Evolutionary conservation across 2,329 filamentous ascomycete species (phyloP).

Genomic region (Fusarium globosum): DNA sequence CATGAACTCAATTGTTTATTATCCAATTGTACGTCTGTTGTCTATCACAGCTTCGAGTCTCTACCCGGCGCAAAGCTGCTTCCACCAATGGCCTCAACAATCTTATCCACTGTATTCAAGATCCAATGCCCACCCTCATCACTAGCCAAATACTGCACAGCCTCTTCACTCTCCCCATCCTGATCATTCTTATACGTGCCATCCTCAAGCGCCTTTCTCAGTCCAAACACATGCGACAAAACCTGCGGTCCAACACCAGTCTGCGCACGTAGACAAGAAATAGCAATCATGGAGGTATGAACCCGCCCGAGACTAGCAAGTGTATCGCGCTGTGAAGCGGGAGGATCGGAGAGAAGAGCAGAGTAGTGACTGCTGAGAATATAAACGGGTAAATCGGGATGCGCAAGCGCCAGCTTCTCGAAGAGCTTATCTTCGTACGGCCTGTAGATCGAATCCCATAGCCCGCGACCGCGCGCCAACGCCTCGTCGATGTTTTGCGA

Average conservation of each 20-base stretch:
- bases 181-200: constrained; percentile 60
- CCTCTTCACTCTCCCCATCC: constrained; percentile 50
- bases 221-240: constrained; percentile 81
- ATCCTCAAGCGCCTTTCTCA: constrained; percentile 80
- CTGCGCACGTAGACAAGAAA: constrained; percentile 81
- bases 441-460: constrained; percentile 83
- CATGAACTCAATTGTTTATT: background rate
- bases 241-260: constrained; percentile 87
- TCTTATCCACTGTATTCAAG: constrained; percentile 56
- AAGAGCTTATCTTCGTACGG: constrained; percentile 79
- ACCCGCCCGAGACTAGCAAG: constrained; percentile 72
- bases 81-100: constrained; percentile 59
- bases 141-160: constrained; percentile 54
- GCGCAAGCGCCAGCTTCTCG: constrained; percentile 76
- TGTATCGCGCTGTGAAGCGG: constrained; percentile 54
- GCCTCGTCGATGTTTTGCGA: constrained; percentile 65
- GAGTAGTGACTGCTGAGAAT: constrained; percentile 82
- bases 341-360: constrained; percentile 76
- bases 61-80: constrained; percentile 51
- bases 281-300: constrained; percentile 77
- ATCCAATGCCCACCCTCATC: constrained; percentile 62
- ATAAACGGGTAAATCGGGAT: constrained; percentile 84
- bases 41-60: constrained; percentile 37
- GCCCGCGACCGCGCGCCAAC: constrained; percentile 66
- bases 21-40: background rate